Conservation (phyloP, 2,329 filamentous ascomycete species). For the Curvularia hawaiiensis region DNA sequence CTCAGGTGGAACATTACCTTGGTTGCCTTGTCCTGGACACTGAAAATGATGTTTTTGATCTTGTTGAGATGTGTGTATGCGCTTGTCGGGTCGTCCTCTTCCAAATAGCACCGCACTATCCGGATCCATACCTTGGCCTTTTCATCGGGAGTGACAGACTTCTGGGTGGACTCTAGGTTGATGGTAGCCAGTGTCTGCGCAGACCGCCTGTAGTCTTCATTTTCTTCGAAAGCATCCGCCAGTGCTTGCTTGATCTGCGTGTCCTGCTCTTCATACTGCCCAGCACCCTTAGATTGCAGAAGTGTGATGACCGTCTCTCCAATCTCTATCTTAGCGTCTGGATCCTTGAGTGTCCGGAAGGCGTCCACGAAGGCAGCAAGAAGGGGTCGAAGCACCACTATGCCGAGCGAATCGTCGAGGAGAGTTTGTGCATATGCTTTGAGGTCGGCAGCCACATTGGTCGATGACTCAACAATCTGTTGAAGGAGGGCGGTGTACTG, state of each 20-base stretch:
- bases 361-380: constrained; percentile 69
- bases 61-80: constrained; percentile 92
- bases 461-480: constrained; percentile 57
- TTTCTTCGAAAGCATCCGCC: constrained; percentile 79
- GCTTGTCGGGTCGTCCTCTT: constrained; percentile 86
- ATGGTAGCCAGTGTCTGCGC: constrained; percentile 82
- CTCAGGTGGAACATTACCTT: constrained; percentile 87
- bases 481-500: constrained; percentile 64
- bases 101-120: constrained; percentile 91
- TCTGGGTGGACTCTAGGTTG: constrained; percentile 86
- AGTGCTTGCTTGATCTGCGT: constrained; percentile 79
- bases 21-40: constrained; percentile 73
- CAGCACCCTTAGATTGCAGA: constrained; percentile 69
- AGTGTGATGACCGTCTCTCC: constrained; percentile 73
- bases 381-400: constrained; percentile 75
- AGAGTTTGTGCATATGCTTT: constrained; percentile 70
- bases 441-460: constrained; percentile 64
- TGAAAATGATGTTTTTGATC: constrained; percentile 89
- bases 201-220: constrained; percentile 80
- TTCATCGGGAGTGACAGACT: constrained; percentile 79
- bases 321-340: constrained; percentile 74
- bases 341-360: constrained; percentile 65
- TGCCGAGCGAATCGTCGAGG: constrained; percentile 71
- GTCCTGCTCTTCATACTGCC: constrained; percentile 80
- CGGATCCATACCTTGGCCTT: constrained; percentile 89